Conservation (phyloP, 257 asterid genomes). For the Solanum habrochaites region DNA sequence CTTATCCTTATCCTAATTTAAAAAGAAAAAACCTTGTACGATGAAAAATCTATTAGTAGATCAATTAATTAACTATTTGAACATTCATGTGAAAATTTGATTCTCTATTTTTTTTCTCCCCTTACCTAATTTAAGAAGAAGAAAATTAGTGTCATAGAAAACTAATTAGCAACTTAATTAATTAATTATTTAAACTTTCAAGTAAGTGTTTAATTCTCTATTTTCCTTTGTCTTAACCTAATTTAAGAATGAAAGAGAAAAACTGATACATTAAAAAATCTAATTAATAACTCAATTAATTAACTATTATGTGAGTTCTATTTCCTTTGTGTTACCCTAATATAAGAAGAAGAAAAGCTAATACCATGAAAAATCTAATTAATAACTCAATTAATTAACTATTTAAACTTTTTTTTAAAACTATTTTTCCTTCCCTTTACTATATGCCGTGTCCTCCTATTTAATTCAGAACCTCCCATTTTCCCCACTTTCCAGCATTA, state of each 20-base stretch:
- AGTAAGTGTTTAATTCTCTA: neutral
- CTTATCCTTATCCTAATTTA: too few relatives aligned
- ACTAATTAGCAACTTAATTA: neutral
- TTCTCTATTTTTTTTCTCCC: neutral
- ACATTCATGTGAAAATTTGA: neutral
- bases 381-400: too few relatives aligned
- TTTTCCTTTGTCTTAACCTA: neutral
- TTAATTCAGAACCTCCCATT: too few relatives aligned
- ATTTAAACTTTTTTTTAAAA: neutral
- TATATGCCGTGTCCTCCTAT: neutral
- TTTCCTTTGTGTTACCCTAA: too few relatives aligned
- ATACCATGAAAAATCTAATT: too few relatives aligned
- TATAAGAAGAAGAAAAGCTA: too few relatives aligned
- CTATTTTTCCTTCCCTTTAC: neutral
- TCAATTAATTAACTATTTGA: too few relatives aligned
- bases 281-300: neutral
- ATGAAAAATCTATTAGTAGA: neutral
- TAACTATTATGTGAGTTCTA: too few relatives aligned
- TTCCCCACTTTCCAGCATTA: neutral
- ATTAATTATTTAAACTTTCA: too few relatives aligned
- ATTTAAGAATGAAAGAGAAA: neutral
- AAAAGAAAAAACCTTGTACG: neutral
- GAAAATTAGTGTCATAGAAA: neutral
- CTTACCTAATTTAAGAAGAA: neutral
- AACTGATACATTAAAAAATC: neutral